Base-by-base conservation (phyloP, 495 filamentous ascomycete species). In the Penicillium angulare region DNA sequence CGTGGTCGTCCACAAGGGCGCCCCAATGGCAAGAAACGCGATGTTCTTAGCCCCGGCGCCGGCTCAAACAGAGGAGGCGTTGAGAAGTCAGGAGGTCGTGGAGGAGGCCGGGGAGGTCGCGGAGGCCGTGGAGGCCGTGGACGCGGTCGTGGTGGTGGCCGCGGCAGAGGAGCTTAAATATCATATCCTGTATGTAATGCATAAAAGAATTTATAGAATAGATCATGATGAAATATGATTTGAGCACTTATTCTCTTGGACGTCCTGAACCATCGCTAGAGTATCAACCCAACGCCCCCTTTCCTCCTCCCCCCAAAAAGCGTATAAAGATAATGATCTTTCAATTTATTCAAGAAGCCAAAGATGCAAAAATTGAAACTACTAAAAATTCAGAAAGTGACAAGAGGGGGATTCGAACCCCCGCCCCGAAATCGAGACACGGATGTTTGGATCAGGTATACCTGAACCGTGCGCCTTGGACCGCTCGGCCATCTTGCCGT, bases 351-450 rank as follows among this genome's bases (percentile, higher is more conserved):
- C 5, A 7, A 21, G 35, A 39, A 5, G 16, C 10, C 17, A 15
- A 35, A 22, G 22, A 16, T 12, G 17, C 1, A 24, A 31, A 34
- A 45, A 45, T 7, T 10, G 10, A 27, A 27, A 27, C 26, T 5
- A 31, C 5, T n/a, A 60, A 58, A 58, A 44, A 55, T n/a, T n/a
- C n/a, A n/a, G n/a, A 31, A 55, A 24, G 55, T 68, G 65, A 66
- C 59, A 66, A 67, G 63, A 64, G 65, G 64, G 65, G 56, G 65
- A 67, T 68, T 68, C 54, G 65, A 68, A 68, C 65, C 56, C 65
- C 64, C 64, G 65, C 64, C 64, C 57, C 57, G 46, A 48, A 52
- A 47, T 41, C 57, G 57, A 56, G 57, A 60, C 49, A 53, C 53
- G 57, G 57, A 60, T 52, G 32, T 53, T 23, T 60, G 53, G 60